Evolutionary conservation across 2,329 filamentous ascomycete species (phyloP), one percentile per base, ranked within the genome.

Genomic region (Calonectria henricotiae): DNA sequence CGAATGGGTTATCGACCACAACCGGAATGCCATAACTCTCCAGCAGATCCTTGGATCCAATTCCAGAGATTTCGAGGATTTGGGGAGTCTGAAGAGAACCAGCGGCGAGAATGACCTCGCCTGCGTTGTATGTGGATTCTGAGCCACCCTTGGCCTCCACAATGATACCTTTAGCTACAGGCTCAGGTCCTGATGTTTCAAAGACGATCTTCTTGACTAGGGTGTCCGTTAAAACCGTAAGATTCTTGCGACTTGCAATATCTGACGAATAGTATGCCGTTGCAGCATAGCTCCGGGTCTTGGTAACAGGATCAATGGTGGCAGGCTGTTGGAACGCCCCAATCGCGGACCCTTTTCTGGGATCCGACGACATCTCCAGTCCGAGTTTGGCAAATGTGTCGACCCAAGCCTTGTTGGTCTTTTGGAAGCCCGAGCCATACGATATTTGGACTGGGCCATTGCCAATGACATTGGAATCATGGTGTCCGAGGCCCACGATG

Each of bases 61-160:
- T 60, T 12, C 55, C 55, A 3, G 55, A 60, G 11, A 60, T n/a
- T 8, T 60, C 55, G 8, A 60, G 55, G 17, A 60, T 43, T 35
- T 60, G 55, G 3, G 55, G 55, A 7, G 35, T 27, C 37, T 39
- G 35, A 6, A 60, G 55, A 3, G 55, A 20, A 43, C 55, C 55
- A 11, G 55, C 55, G 6, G 55, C 55, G 4, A 60, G 55, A 60
- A 60, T 43, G 9, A 60, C n/a, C 20, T 60, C 55, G n/a, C 23
- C 23, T 2, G 20, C 37, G 27, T 60, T 17, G 23, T 41, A 41
- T 3, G 37, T 43, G 9, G 37, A 60, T 15, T 60, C 55, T 5
- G 55, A 43, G 3, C 55, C 37, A 30, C 43, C 23, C 17, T 20
- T n/a, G 2, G 37, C 20, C 17, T 60, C 35, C 4, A 25, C 35